phyloP scores from a whole-genome alignment of 2,329 filamentous ascomycete species.

The Cercospora sp. region DNA sequence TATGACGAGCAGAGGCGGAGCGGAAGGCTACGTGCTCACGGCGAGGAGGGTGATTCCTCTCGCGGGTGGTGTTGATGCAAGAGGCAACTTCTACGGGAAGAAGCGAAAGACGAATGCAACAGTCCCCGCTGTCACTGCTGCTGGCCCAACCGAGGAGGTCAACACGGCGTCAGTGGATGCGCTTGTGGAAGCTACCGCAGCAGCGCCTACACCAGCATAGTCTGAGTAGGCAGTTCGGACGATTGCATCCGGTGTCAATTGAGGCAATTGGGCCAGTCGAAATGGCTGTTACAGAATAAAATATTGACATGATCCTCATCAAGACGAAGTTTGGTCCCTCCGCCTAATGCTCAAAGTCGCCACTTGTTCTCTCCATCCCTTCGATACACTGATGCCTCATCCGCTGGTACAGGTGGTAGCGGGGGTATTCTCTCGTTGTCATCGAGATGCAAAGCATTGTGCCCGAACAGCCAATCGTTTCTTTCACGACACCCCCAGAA shows the following conservation, averaged over 20 bases:
- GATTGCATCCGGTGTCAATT: neutral
- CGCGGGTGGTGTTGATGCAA: slow-evolving; percentile 75
- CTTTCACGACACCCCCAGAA: slow-evolving; percentile 33
- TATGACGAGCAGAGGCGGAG: slow-evolving; percentile 85
- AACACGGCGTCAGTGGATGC: neutral
- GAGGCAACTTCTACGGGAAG: slow-evolving; percentile 68
- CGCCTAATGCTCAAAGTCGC: neutral
- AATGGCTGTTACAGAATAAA: neutral
- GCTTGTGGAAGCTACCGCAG: neutral
- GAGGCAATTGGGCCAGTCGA: neutral
- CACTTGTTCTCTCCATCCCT: neutral
- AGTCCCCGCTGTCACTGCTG: neutral
- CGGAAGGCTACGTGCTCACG: slow-evolving; percentile 88
- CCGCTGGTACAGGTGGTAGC: neutral
- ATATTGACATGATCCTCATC: neutral
- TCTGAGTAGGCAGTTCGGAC: neutral
- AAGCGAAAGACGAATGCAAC: slow-evolving; percentile 57
- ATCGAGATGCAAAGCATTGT: neutral
- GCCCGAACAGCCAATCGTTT: slow-evolving; percentile 35
- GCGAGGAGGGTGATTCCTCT: slow-evolving; percentile 78
- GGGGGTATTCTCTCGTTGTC: neutral
- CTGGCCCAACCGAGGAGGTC: neutral
- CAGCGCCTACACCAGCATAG: slow-evolving; percentile 11
- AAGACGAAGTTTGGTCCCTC: neutral
- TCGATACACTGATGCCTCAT: neutral